phyloP scores from a whole-genome alignment of 2,329 filamentous ascomycete genomes.

The Aspergillus thermomutatus region DNA sequence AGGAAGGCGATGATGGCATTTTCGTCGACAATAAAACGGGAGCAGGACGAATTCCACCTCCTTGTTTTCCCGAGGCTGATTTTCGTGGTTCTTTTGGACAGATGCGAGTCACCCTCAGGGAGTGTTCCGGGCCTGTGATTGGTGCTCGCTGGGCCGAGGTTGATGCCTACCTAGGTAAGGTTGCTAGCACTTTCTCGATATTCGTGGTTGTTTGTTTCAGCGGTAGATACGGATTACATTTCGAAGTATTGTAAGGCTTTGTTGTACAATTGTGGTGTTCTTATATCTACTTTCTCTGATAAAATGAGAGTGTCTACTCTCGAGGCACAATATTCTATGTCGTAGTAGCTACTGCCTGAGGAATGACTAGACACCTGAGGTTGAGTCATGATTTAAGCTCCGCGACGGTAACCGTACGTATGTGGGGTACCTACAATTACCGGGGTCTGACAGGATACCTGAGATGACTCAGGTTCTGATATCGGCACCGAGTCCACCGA shows the following conservation, averaged over 20 bases:
- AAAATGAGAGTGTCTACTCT: too few species aligned
- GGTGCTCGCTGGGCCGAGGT: slow-evolving; percentile 7
- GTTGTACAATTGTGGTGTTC: too few species aligned
- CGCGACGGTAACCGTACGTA: not conserved
- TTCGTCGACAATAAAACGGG: slow-evolving; percentile 10
- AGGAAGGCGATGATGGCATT: not conserved
- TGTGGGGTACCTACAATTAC: not conserved
- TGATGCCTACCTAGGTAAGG: slow-evolving; percentile 3
- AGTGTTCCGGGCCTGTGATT: slow-evolving; percentile 5
- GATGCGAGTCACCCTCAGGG: not conserved
- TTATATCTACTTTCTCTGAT: too few species aligned
- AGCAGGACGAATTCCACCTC: slow-evolving; percentile 5
- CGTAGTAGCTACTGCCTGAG: not conserved
- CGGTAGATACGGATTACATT: not conserved
- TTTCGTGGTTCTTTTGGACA: slow-evolving; percentile 18
- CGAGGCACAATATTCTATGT: too few species aligned
- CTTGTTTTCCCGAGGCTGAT: slow-evolving; percentile 29
- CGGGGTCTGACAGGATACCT: not conserved
- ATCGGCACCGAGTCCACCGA: not conserved
- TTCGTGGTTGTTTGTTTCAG: not conserved
- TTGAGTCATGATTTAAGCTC: not conserved
- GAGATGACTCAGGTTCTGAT: not conserved
- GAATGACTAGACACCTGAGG: not conserved
- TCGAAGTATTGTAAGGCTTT: too few species aligned
- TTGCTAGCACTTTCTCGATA: not conserved